A percentile compares a stretch with the other conserved stretches of the same genome.
Conservation (phyloP, 164 flowering plant genomes). For the Cinnamomum micranthum region DNA sequence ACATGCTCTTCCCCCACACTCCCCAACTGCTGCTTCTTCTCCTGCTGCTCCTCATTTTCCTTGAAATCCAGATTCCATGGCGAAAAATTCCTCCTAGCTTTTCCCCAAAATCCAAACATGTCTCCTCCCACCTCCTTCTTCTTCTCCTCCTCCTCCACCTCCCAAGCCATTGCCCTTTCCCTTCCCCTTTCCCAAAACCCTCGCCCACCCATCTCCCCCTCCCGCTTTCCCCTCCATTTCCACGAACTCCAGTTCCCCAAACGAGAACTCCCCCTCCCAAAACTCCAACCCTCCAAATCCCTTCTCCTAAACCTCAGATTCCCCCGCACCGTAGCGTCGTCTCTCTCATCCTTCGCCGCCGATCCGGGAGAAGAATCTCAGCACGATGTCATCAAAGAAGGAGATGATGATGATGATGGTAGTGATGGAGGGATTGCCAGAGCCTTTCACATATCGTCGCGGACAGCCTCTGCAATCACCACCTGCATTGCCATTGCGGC, state of each 20-base stretch:
- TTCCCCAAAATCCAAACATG: constrained; percentile 34
- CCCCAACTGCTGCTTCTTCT: constrained; percentile 2
- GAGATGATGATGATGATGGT: constrained; percentile 8
- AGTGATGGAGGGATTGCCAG: constrained; percentile 51
- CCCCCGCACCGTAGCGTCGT: constrained; percentile 31
- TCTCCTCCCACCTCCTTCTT: constrained; percentile 42
- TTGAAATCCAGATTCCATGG: constrained; percentile 37
- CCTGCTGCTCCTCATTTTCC: constrained; percentile 6
- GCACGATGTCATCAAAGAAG: constrained; percentile 35
- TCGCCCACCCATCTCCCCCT: too few relatives aligned
- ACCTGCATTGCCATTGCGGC: constrained; percentile 67
- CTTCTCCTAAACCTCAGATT: constrained; percentile 14
- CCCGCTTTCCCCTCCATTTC: constrained; percentile 2
- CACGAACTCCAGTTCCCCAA: constrained; percentile 13
- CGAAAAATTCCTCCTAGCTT: constrained; percentile 26
- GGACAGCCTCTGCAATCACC: constrained; percentile 63
- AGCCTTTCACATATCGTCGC: constrained; percentile 72
- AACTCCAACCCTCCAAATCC: constrained; percentile 5
- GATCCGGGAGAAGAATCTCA: too few relatives aligned
- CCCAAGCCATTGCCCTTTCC: constrained; percentile 21
- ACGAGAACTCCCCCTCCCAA: constrained; percentile 6
- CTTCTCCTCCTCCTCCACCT: constrained; percentile 31
- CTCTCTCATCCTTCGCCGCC: constrained; percentile 53
- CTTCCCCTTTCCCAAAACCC: neutral
- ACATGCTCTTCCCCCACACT: constrained; percentile 16